phyloP scores from a whole-genome alignment of 2,329 filamentous ascomycete genomes.

The Talaromyces verruculosus region DNA sequence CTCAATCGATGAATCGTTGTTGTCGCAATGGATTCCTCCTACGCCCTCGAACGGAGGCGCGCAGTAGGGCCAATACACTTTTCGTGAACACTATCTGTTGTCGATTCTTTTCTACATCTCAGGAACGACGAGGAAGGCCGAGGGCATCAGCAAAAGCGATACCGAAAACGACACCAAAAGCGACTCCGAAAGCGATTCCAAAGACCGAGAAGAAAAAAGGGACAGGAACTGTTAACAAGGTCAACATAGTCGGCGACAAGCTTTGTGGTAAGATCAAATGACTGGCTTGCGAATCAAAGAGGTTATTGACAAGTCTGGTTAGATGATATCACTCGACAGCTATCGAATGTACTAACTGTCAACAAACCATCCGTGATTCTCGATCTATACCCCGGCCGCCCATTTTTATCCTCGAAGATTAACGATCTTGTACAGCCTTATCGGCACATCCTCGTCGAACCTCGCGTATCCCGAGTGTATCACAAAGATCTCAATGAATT shows the following conservation, averaged over 20 bases:
- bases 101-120: neutral
- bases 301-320: neutral
- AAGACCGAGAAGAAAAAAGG: constrained; percentile 4
- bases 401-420: constrained; percentile 75
- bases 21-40: constrained; percentile 7
- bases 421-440: constrained; percentile 74
- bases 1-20: constrained; percentile 10
- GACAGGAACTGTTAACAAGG: neutral
- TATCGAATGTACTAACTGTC: constrained; percentile 66
- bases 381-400: constrained; percentile 79
- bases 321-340: constrained; percentile 68
- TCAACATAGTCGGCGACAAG: constrained; percentile 33
- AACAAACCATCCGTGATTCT: constrained; percentile 80
- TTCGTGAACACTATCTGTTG: neutral
- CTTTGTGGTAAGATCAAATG: constrained; percentile 35
- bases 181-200: neutral
- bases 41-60: constrained; percentile 13
- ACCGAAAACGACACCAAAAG: neutral
- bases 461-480: constrained; percentile 58
- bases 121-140: neutral
- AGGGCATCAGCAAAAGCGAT: neutral
- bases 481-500: constrained; percentile 61
- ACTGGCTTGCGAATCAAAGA: neutral
- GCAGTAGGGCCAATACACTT: neutral
- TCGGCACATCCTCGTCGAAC: constrained; percentile 80